These are phyloP conservation scores for Bipolaris oryzae DNA, from an alignment of 2,329 filamentous ascomycete genomes.

Conservation along the genomic window DNA sequence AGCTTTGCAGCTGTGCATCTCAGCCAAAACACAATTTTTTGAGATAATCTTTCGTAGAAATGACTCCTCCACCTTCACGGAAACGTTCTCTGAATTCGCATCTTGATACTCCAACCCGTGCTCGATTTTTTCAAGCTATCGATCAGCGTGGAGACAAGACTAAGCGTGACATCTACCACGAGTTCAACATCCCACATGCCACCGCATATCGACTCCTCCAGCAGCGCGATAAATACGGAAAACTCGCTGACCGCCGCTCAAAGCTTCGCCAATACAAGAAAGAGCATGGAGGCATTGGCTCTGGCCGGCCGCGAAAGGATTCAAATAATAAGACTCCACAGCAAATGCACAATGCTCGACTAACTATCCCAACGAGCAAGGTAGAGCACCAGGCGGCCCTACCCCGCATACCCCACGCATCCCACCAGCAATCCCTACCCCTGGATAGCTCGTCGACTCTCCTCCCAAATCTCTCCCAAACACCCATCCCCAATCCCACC, in stretches of 20 bases:
- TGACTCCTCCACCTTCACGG: background rate
- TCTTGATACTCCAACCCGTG: background rate
- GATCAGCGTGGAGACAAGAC: background rate
- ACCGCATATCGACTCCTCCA: background rate
- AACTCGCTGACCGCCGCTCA: background rate
- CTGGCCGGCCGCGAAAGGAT: background rate
- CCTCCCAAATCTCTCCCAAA: too few relatives aligned
- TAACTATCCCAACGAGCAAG: too few relatives aligned
- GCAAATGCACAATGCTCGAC: too few relatives aligned
- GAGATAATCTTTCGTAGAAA: background rate
- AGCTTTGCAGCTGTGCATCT: background rate
- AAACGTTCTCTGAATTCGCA: background rate
- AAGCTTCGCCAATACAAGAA: background rate
- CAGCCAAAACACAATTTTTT: background rate
- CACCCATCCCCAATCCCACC: background rate
- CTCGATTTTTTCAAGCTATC: background rate
- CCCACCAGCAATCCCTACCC: background rate
- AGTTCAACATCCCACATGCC: background rate
- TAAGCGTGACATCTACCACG: background rate
- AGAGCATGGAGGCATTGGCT: background rate
- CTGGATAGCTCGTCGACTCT: too few relatives aligned
- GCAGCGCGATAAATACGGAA: background rate
- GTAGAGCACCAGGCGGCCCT: background rate
- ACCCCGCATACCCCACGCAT: conserved; percentile 23
- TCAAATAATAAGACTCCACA: background rate